phyloP scores from a whole-genome alignment of 139 green algal genomes.

The Tetradesmus obliquus region DNA sequence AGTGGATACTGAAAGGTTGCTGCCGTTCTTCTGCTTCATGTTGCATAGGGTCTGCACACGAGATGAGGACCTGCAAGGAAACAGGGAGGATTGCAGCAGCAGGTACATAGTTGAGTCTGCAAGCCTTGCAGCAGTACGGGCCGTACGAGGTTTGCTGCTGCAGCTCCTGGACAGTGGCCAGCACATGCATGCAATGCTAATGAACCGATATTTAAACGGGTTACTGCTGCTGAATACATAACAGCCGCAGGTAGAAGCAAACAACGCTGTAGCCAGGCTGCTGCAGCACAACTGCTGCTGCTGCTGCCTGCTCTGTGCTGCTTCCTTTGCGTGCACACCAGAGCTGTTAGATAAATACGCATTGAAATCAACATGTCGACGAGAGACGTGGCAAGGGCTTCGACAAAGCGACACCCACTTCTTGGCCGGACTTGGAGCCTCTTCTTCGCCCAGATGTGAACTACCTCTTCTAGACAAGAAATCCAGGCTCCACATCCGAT shows the following conservation, averaged over 20 bases:
- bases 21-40: conserved; percentile 12
- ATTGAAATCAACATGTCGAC: neutral
- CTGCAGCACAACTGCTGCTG: no score
- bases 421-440: neutral
- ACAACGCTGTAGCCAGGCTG: no score
- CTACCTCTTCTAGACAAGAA: conserved; percentile 16
- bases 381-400: neutral
- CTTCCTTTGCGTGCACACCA: neutral
- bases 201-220: no score
- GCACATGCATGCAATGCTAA: neutral
- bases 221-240: no score
- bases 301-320: no score
- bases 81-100: neutral
- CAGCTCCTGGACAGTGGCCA: neutral
- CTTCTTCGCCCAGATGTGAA: conserved; percentile 1
- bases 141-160: neutral
- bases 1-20: neutral
- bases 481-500: conserved; percentile 26
- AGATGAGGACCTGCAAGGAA: neutral
- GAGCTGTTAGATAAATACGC: neutral
- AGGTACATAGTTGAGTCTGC: no score
- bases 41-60: conserved; percentile 35
- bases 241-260: no score
- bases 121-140: neutral
- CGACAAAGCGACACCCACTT: neutral